Evolutionary conservation across 306 rosid species (phyloP).

Genomic region (Castanea sativa): DNA sequence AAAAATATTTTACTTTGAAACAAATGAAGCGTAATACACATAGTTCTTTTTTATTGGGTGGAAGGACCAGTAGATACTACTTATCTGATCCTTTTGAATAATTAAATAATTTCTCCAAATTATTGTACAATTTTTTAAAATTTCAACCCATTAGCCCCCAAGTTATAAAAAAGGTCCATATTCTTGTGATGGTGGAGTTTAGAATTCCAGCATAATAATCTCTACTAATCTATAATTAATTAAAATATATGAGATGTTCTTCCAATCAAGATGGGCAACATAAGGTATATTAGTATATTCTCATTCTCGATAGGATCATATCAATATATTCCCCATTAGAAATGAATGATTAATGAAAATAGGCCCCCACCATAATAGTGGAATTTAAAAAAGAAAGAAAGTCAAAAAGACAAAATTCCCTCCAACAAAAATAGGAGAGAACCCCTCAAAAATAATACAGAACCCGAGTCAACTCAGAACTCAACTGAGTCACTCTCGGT

Average conservation of each 20-base stretch:
- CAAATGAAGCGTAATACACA: too few species aligned
- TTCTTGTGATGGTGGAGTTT: too few species aligned
- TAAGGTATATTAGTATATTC: conserved; percentile 47
- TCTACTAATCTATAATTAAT: background rate
- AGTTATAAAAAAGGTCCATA: too few species aligned
- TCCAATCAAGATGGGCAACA: background rate
- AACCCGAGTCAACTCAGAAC: background rate
- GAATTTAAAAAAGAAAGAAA: conserved; percentile 25
- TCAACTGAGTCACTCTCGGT: background rate
- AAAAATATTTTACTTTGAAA: too few species aligned
- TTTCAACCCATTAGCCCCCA: too few species aligned
- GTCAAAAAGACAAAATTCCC: background rate
- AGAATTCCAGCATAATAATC: background rate
- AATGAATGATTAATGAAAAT: conserved; percentile 6
- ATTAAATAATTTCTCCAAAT: too few species aligned
- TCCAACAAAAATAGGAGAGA: too few species aligned
- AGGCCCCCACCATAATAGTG: background rate
- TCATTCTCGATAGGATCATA: conserved; percentile 30
- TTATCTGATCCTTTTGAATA: too few species aligned
- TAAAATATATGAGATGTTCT: background rate
- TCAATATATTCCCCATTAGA: background rate
- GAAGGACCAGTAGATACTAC: too few species aligned
- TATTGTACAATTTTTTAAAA: too few species aligned
- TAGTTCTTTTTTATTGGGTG: too few species aligned
- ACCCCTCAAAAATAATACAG: background rate